These are phyloP conservation scores for Kockiozyma suomiensis DNA, from an alignment of 805 yeast species.

Conservation along the genomic window DNA sequence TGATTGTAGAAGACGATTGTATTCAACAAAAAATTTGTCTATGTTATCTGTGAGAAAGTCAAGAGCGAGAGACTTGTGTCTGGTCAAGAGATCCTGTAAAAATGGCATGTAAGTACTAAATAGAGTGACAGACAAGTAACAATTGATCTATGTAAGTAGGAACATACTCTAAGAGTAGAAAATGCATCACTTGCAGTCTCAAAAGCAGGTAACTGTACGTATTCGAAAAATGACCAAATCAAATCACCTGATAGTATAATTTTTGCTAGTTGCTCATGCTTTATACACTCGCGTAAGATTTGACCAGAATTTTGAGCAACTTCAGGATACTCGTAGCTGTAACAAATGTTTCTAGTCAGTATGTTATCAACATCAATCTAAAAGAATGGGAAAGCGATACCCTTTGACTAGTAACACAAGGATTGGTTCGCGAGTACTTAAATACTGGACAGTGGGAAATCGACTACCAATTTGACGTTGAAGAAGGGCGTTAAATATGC, in stretches of 20 bases:
- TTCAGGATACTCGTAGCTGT: conserved; percentile 70
- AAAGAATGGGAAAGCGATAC: conserved; percentile 3
- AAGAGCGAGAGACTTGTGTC: conserved; percentile 67
- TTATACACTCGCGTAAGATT: conserved; percentile 82
- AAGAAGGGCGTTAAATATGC: conserved; percentile 72
- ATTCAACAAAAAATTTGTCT: conserved; percentile 58
- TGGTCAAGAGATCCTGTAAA: conserved; percentile 58
- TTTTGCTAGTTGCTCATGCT: conserved; percentile 68
- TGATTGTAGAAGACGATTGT: conserved; percentile 72
- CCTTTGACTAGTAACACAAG: conserved; percentile 57
- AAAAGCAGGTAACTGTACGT: conserved; percentile 74
- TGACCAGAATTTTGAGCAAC: conserved; percentile 73
- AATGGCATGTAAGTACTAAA: not conserved
- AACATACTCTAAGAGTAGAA: conserved; percentile 56
- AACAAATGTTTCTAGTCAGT: conserved; percentile 35
- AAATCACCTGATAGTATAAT: conserved; percentile 58
- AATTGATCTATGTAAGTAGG: no score
- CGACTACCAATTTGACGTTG: conserved; percentile 76
- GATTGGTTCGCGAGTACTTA: conserved; percentile 67
- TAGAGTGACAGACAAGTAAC: conserved; percentile 21
- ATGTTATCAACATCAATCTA: not conserved
- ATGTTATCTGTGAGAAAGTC: conserved; percentile 67
- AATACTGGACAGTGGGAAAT: conserved; percentile 84
- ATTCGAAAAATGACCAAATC: conserved; percentile 83
- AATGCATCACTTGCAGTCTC: conserved; percentile 91